These are phyloP conservation scores for Pelargonium australe DNA, from an alignment of 441 rosid genomes.

Conservation along the genomic window DNA sequence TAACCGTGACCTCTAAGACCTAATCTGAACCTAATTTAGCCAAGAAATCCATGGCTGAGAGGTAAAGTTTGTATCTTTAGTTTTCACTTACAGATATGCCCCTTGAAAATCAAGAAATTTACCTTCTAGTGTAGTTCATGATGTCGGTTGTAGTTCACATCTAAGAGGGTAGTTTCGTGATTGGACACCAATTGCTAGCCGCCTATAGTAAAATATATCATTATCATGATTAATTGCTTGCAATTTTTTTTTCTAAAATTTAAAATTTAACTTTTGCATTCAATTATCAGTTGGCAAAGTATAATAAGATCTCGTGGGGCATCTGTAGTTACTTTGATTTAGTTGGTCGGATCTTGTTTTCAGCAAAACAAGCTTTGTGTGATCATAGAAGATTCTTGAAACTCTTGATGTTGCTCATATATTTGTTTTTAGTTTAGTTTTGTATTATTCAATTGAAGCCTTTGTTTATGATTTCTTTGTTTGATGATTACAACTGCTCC, in stretches of 20 bases:
- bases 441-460: conserved; percentile 26
- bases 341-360: conserved; percentile 40
- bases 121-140: no score
- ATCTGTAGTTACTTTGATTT: conserved; percentile 31
- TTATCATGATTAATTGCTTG: conserved; percentile 21
- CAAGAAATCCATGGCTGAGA: conserved; percentile 22
- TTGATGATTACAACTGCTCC: conserved; percentile 68
- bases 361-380: conserved; percentile 39
- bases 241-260: conserved; percentile 8
- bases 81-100: conserved; percentile 22
- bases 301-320: conserved; percentile 42
- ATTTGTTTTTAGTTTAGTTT: conserved; percentile 16
- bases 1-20: conserved; percentile 14
- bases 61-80: conserved; percentile 26
- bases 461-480: conserved; percentile 22
- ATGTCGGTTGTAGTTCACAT: neutral
- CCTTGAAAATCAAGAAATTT: conserved; percentile 4
- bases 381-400: conserved; percentile 51
- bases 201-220: conserved; percentile 25
- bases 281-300: conserved; percentile 44
- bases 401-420: conserved; percentile 35
- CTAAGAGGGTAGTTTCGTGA: conserved; percentile 29
- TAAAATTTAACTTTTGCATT: conserved; percentile 33
- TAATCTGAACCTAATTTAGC: neutral
- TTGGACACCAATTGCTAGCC: conserved; percentile 21